A percentile compares a stretch with the other conserved stretches of the same genome.
These are phyloP conservation scores for Corylus americana DNA, from an alignment of 306 rosid genomes.

Conservation along the genomic window DNA sequence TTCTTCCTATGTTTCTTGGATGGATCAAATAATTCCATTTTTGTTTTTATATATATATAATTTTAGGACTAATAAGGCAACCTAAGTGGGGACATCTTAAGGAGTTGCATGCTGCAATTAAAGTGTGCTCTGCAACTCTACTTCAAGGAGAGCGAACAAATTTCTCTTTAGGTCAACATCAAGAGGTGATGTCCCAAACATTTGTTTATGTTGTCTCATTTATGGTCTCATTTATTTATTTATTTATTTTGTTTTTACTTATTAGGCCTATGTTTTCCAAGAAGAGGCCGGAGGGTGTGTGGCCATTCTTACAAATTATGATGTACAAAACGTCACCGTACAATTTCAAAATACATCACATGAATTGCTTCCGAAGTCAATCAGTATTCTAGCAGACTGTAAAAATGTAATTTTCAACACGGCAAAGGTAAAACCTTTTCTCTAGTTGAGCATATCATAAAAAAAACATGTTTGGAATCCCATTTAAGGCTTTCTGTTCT, in stretches of 20 bases:
- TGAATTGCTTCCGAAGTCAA: slow-evolving; percentile 56
- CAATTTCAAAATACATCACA: slow-evolving; percentile 51
- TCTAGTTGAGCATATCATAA: no score
- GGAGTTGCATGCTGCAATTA: slow-evolving; percentile 58
- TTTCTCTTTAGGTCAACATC: slow-evolving; percentile 54
- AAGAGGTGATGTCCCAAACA: slow-evolving; percentile 38
- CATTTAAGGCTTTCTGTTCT: no score
- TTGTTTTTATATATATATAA: no score
- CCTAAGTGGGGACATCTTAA: slow-evolving; percentile 79
- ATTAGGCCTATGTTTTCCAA: slow-evolving; percentile 61
- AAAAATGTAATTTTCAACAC: slow-evolving; percentile 55
- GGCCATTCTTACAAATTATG: slow-evolving; percentile 64
- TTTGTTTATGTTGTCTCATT: slow-evolving; percentile 5
- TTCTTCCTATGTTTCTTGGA: neutral
- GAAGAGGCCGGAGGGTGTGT: slow-evolving; percentile 55
- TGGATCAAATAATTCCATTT: neutral
- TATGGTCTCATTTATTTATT: neutral
- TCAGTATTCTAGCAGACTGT: slow-evolving; percentile 69
- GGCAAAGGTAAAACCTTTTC: slow-evolving; percentile 40
- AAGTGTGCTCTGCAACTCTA: slow-evolving; percentile 55
- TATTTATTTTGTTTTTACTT: neutral
- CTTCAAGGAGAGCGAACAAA: slow-evolving; percentile 52
- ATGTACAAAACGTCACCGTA: slow-evolving; percentile 32
- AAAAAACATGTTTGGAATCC: no score
- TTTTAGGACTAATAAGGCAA: slow-evolving; percentile 63